Base-by-base conservation (phyloP, 345 rosid species). In the Draba incana region DNA sequence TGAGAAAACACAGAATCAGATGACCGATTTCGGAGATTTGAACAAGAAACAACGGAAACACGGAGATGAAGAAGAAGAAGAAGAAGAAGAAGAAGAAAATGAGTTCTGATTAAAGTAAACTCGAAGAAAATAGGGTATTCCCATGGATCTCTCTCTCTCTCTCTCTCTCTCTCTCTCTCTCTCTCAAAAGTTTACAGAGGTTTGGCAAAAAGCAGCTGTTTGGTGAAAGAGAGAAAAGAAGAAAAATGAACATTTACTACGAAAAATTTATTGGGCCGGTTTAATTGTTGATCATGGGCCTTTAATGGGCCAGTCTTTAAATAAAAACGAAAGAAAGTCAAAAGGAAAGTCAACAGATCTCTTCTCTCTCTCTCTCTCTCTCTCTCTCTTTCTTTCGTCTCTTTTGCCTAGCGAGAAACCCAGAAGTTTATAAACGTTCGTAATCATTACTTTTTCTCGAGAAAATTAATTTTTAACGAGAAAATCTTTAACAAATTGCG, bases 161-260 rank as follows among this genome's bases (percentile, higher is more conserved):
- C 76, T n/a, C n/a, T n/a, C n/a, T n/a, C n/a, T n/a, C n/a, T n/a
- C n/a, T 35, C 69, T 51, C 70, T 46, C 37, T 67, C 53, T 70
- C 62, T 55, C 44, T 55, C 76, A 27, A 58, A 42, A 30, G 72
- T 77, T 62, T 68, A 46, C 75, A 81, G 81, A 54, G 75, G 77
- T 46, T 74, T 76, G 83, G 85, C 76, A 76, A 80, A 84, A 76
- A 79, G 76, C 58, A 44, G 83, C 30, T 63, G 83, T 57, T 66
- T 11, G 66, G 37, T 33, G 72, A 47, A 69, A 70, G 74, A 54
- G 68, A 64, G 20, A 20, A 20, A 20, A 45, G 44, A 66, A 28
- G 35, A 23, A 44, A 41, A 60, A 28, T 28, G 57, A 38, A 27
- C 48, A 54, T 14, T 51, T 8, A 66, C 55, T 42, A 24, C 15